A percentile compares a stretch with the other conserved stretches of the same genome.
Evolutionary conservation across 2,329 filamentous ascomycete species (phyloP).

Genomic region (Colletotrichum liriopes): DNA sequence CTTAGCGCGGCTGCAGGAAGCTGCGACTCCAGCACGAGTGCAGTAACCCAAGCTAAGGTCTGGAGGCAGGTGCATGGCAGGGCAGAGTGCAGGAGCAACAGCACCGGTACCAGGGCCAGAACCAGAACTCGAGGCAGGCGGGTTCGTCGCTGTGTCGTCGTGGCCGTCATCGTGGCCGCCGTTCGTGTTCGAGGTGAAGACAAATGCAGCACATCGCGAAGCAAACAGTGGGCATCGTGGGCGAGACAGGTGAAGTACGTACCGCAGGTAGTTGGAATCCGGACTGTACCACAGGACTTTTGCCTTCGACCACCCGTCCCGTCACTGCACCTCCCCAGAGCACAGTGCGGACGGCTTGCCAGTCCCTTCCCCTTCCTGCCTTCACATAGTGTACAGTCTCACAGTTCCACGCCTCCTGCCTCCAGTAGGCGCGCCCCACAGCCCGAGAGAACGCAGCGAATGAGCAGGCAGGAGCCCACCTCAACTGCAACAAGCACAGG

Average conservation of each 20-base stretch:
- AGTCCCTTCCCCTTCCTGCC: neutral
- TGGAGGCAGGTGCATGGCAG: neutral
- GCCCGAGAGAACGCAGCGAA: neutral
- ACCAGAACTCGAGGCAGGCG: neutral
- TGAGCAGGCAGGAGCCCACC: neutral
- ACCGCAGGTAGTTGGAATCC: too few species aligned
- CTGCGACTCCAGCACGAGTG: slow-evolving; percentile 16
- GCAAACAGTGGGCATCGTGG: neutral
- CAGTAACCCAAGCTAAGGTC: neutral
- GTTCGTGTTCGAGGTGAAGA: neutral
- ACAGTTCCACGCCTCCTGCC: neutral
- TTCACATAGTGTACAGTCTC: too few species aligned
- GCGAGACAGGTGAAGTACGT: neutral
- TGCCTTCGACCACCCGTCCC: neutral
- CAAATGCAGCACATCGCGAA: neutral
- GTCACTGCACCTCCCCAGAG: neutral
- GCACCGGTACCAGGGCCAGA: neutral
- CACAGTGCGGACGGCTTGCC: slow-evolving; percentile 21
- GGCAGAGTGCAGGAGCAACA: slow-evolving; percentile 6
- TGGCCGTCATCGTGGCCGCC: neutral
- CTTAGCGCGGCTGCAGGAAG: slow-evolving; percentile 38
- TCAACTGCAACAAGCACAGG: neutral
- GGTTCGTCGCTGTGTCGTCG: neutral
- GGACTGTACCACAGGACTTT: neutral
- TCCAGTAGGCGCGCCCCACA: neutral